Percentiles rank a stretch among this genome's conserved stretches.
phyloP scores from a whole-genome alignment of 768 basidiomycete species.

The Russula earlei region DNA sequence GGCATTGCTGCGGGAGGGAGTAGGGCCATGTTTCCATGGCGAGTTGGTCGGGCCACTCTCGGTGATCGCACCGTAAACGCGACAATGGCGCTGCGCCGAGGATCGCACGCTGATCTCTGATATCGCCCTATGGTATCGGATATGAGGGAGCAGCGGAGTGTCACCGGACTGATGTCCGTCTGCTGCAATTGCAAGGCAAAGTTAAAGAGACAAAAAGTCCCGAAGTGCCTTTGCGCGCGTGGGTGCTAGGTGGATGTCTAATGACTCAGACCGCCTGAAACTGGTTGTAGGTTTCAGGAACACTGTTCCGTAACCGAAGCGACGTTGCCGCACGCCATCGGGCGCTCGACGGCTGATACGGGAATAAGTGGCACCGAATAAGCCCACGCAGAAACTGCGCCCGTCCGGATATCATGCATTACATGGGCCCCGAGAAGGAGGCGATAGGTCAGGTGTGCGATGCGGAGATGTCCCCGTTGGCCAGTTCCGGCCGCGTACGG shows the following conservation, averaged over 20 bases:
- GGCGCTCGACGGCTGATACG: slow-evolving; percentile 16
- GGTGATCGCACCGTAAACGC: slow-evolving; percentile 16
- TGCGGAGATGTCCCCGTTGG: slow-evolving; percentile 13
- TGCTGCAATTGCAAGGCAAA: not conserved
- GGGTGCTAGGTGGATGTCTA: not conserved
- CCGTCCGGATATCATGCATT: slow-evolving; percentile 10
- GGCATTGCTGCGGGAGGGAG: slow-evolving; percentile 8
- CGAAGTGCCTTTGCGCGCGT: not conserved
- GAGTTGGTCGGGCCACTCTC: slow-evolving; percentile 9
- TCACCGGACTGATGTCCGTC: not conserved
- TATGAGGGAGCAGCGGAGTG: slow-evolving; percentile 4
- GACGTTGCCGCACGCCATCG: slow-evolving; percentile 5
- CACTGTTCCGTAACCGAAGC: slow-evolving; percentile 12
- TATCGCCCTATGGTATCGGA: slow-evolving; percentile 1
- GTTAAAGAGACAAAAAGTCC: not conserved
- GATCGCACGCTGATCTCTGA: slow-evolving; percentile 10
- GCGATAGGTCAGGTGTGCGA: slow-evolving; percentile 14
- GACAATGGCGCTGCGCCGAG: slow-evolving; percentile 9
- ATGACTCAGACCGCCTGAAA: not conserved
- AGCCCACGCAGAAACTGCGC: slow-evolving; percentile 12
- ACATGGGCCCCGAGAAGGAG: slow-evolving; percentile 3
- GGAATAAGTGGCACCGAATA: slow-evolving; percentile 14
- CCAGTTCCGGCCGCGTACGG: slow-evolving; percentile 14
- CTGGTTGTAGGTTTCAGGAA: slow-evolving; percentile 6
- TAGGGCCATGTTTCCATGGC: slow-evolving; percentile 14